Base-by-base conservation (phyloP, 805 yeast genomes). In the Ogataea methylovora region DNA sequence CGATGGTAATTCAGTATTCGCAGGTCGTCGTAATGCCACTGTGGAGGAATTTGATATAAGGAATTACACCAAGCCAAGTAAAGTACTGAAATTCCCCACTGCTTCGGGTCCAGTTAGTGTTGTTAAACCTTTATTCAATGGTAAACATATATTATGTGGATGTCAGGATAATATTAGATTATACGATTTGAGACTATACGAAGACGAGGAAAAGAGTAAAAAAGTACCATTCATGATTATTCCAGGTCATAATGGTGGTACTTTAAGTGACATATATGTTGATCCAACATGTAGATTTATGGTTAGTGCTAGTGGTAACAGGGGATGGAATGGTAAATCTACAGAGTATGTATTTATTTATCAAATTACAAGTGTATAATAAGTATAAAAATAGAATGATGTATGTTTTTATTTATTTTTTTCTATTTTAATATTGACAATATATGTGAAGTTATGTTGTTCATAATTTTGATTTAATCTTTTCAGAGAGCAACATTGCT, bases 211-310 rank as follows among this genome's bases (percentile, higher is more conserved):
- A n/a, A 34, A 38, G 49, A 67, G 51, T 33, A 32, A 41, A 23
- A 71, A 67, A 19, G 67, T 81, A 8, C 97, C 97, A 13, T 92
- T 90, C 52, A 69, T 80, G 54, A 88, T 94, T 46, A 71, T 92
- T 9, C 96, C 98, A 0, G 97, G 98, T 1, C 97, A 92, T 56
- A 95, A 85, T 51, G 97, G 98, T 32, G 95, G 97, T 19, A 74
- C 76, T 3, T 63, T 92, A 23, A 82, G 94, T 31, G 76, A 77
- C 34, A 61, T 92, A 42, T 67, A 74, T 35, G 79, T 88, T 16
- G 97, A 90, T 56, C 90, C 90, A 21, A 81, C 92, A 2, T 85
- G 94, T 26, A 62, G 92, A 41, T 92, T 84, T 54, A 68, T 92
- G 80, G 71, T 90, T 5, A 81, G 95, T 49, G 79, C 97, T 1